These are phyloP conservation scores for Mycena latifolia DNA, from an alignment of 768 basidiomycete species.

Conservation along the genomic window DNA sequence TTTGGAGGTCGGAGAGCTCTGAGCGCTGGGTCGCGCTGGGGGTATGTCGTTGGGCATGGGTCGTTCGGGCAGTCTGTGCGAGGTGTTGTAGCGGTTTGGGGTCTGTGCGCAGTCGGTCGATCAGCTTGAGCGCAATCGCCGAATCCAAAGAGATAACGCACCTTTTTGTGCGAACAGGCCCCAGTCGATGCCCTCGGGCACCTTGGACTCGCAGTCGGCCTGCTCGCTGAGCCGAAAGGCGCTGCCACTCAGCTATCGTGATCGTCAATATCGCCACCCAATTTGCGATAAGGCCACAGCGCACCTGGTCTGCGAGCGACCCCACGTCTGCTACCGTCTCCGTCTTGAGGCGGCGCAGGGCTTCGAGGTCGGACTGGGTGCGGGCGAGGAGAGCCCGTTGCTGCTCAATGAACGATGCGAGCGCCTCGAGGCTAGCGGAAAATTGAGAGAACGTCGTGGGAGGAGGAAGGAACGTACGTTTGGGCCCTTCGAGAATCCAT, in stretches of 20 bases:
- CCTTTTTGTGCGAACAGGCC: slow-evolving; percentile 66
- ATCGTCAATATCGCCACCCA: slow-evolving; percentile 9
- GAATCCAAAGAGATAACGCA: slow-evolving; percentile 39
- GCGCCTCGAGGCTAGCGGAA: slow-evolving; percentile 66
- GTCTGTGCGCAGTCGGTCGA: slow-evolving; percentile 49
- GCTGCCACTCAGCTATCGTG: slow-evolving; percentile 41
- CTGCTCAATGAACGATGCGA: slow-evolving; percentile 72
- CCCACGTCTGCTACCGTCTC: slow-evolving; percentile 52
- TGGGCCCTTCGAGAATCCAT: slow-evolving; percentile 24
- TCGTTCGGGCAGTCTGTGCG: slow-evolving; percentile 50
- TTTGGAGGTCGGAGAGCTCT: slow-evolving; percentile 66
- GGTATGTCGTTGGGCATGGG: slow-evolving; percentile 50
- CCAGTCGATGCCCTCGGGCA: slow-evolving; percentile 74
- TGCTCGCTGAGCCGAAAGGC: slow-evolving; percentile 61
- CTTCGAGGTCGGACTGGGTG: slow-evolving; percentile 73
- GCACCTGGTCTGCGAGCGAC: slow-evolving; percentile 40
- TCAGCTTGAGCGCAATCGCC: not conserved
- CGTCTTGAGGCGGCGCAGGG: slow-evolving; percentile 60
- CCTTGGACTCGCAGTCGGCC: slow-evolving; percentile 54
- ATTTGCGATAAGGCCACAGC: slow-evolving; percentile 45
- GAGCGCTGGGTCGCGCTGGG: slow-evolving; percentile 57
- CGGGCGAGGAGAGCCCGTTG: slow-evolving; percentile 71
- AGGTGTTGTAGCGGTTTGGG: slow-evolving; percentile 64
- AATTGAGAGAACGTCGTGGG: not conserved
- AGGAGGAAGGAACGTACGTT: slow-evolving; percentile 12